Evolutionary conservation across 768 basidiomycete genomes (phyloP).

Genomic region (Obba rivulosa): DNA sequence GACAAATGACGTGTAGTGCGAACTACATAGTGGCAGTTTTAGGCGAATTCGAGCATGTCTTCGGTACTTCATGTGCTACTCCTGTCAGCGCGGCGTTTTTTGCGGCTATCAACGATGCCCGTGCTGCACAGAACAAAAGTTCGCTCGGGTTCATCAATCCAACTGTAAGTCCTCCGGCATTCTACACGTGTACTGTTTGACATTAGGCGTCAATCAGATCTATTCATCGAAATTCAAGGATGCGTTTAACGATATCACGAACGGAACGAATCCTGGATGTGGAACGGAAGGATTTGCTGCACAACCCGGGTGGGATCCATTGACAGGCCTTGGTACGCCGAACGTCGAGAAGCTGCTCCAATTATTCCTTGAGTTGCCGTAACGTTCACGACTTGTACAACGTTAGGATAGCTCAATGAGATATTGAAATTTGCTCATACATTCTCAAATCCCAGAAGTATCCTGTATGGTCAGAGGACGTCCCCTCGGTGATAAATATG

Average conservation of each 20-base stretch:
- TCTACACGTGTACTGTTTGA: background rate
- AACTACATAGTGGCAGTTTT: conserved; percentile 27
- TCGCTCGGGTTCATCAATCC: conserved; percentile 33
- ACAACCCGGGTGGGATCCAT: conserved; percentile 29
- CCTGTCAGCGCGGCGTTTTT: conserved; percentile 63
- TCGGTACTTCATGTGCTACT: conserved; percentile 58
- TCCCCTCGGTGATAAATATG: no score
- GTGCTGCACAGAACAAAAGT: conserved; percentile 19
- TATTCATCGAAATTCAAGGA: conserved; percentile 13
- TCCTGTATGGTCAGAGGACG: no score
- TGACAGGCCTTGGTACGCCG: conserved; percentile 30
- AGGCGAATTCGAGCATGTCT: conserved; percentile 28
- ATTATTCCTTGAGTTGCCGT: conserved; percentile 10
- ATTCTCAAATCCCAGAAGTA: no score
- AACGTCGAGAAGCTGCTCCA: conserved; percentile 20
- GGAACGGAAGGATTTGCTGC: conserved; percentile 30
- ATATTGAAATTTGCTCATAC: no score
- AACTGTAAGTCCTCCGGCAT: conserved; percentile 1
- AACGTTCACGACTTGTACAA: background rate
- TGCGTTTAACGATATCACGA: conserved; percentile 30
- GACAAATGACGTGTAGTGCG: conserved; percentile 15
- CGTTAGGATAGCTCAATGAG: no score
- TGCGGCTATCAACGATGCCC: conserved; percentile 43
- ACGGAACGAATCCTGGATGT: conserved; percentile 30
- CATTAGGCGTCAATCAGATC: conserved; percentile 3